A percentile compares a stretch with the other conserved stretches of the same genome.
Conservation (phyloP, 352 stramenopile genomes). For the Pythium rishiriense region DNA sequence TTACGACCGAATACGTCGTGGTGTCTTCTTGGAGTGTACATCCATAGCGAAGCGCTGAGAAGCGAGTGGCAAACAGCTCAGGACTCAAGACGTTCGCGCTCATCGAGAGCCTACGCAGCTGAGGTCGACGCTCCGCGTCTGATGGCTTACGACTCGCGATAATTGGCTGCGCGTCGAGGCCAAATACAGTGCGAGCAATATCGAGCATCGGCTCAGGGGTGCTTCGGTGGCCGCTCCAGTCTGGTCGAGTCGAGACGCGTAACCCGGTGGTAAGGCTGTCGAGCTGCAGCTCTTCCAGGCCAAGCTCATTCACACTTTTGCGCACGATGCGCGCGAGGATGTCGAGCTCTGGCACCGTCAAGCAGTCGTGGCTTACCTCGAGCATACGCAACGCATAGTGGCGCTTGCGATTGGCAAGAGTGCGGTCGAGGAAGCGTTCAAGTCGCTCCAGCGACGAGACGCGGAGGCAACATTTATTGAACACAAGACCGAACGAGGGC, state of each 20-base stretch:
- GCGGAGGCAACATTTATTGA: neutral
- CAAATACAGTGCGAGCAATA: neutral
- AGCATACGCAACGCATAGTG: slow-evolving; percentile 7
- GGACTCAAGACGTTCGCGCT: neutral
- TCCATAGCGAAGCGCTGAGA: slow-evolving; percentile 11
- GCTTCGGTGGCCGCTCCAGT: neutral
- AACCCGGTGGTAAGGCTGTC: no score
- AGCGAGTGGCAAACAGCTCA: neutral
- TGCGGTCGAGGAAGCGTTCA: slow-evolving; percentile 9
- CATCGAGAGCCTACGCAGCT: slow-evolving; percentile 9
- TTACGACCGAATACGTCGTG: neutral
- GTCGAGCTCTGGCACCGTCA: slow-evolving; percentile 10
- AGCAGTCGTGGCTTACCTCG: slow-evolving; percentile 1
- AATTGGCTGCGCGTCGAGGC: neutral
- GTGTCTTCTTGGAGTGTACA: slow-evolving; percentile 5
- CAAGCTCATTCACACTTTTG: slow-evolving; percentile 6
- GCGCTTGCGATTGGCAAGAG: neutral
- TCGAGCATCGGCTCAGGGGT: neutral
- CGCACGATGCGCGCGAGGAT: slow-evolving; percentile 17
- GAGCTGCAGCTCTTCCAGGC: slow-evolving; percentile 1
- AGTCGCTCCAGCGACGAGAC: neutral
- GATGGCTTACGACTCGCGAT: neutral
- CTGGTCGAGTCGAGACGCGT: neutral
- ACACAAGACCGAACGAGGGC: slow-evolving; percentile 8
- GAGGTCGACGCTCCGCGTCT: neutral